These are phyloP conservation scores for Sporothrix variecibatus DNA, from an alignment of 2,329 filamentous ascomycete species.

Conservation along the genomic window DNA sequence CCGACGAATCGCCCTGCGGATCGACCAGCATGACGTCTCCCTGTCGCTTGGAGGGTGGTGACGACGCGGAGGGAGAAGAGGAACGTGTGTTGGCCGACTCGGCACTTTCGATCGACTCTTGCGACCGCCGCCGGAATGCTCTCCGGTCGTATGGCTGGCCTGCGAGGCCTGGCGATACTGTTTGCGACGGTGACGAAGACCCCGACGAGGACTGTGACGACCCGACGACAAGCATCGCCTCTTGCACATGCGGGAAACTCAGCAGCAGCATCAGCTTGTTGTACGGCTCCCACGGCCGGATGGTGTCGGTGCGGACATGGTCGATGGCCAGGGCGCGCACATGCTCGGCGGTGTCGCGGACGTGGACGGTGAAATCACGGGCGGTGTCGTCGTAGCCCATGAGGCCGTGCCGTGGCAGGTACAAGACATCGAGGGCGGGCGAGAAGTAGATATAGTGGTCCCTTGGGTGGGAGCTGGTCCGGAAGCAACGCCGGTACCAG, in stretches of 20 bases:
- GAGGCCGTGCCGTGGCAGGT: conserved; percentile 43
- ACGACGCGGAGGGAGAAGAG: background rate
- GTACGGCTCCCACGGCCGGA: conserved; percentile 54
- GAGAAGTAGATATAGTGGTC: conserved; percentile 42
- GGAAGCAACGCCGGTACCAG: conserved; percentile 43
- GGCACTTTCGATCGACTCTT: conserved; percentile 28
- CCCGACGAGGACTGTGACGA: background rate
- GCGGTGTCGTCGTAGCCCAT: conserved; percentile 46
- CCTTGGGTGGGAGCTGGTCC: conserved; percentile 38
- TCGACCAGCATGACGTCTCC: conserved; percentile 38
- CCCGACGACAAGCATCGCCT: conserved; percentile 43
- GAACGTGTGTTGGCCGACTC: background rate
- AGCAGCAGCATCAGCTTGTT: conserved; percentile 51
- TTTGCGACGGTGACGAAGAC: background rate
- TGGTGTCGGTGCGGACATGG: conserved; percentile 46
- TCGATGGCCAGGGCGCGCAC: conserved; percentile 49
- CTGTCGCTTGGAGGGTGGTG: conserved; percentile 30
- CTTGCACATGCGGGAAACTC: conserved; percentile 43
- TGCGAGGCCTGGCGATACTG: background rate
- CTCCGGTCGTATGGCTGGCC: conserved; percentile 23
- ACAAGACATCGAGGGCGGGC: conserved; percentile 42
- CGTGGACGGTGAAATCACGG: conserved; percentile 45
- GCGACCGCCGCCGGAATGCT: conserved; percentile 17
- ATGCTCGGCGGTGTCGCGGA: conserved; percentile 39
- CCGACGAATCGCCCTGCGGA: conserved; percentile 33